Evolutionary conservation across 1,284 basidiomycete species (phyloP), one percentile per base, ranked within the genome.

Genomic region (Trichosporon sp.): DNA sequence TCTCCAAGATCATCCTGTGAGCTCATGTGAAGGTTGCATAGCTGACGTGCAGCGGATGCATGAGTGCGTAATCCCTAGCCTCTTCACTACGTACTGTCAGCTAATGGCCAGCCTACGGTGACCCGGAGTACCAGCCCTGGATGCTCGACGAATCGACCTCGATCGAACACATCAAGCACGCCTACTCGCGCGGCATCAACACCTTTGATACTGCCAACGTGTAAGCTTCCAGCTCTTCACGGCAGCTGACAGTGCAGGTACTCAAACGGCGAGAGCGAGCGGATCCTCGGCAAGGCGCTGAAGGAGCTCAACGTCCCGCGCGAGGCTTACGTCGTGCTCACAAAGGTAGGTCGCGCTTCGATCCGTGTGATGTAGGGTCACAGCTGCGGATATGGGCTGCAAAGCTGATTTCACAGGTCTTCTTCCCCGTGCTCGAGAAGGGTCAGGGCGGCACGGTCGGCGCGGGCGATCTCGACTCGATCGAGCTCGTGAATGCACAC

Each of bases 271-370:
- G 85, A 85, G 67, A 86, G 73, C 63, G 78, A 95, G 81, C 80
- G 88, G 32, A 88, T 92, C 69, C 86, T 94, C 51, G 92, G 93
- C 6, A 91, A 91, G 76, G 92, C 91, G 0, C 90, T 96, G 83
- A 91, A 91, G 77, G 80, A 89, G 74, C 86, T 89, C 70, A 84
- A 89, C 35, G 86, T 94, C 8, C 90, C 91, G 11, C 88, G 92
- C 4, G 89, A 90, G 26, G 89, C 90, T 75, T 88, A 92, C 26
- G 91, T 93, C 12, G 87, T 93, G n/a, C 86, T 93, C 84, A 92
- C 91, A 40, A 93, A 93, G 85, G 89, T 89, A 46, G 1, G 70
- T 43, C 26, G 2, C 26, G 26, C 26, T 26, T 26, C 26, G 26
- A 26, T 26, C 26, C 26, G 26, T 26, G 26, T 26, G 26, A 26